Evolutionary conservation across 1,284 basidiomycete species (phyloP).

Genomic region (Trichosporon coremiiforme): DNA sequence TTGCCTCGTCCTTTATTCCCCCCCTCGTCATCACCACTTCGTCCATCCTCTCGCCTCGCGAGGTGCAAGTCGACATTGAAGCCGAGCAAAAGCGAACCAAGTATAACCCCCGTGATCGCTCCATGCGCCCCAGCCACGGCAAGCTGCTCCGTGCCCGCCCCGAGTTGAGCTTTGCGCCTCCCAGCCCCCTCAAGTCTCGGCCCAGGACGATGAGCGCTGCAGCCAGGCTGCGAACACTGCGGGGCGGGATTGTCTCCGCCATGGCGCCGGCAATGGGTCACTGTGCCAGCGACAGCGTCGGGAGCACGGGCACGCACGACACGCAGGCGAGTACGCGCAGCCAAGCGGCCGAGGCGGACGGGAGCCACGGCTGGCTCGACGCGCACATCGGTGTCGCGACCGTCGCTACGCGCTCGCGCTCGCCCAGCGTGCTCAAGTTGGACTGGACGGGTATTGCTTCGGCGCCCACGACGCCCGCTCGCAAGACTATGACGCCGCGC

Average conservation of each 20-base stretch:
- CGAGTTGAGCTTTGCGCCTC: background rate
- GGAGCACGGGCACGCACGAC: background rate
- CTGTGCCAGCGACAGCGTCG: background rate
- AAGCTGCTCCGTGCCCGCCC: background rate
- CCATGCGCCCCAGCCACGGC: background rate
- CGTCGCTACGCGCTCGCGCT: background rate
- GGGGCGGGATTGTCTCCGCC: slow-evolving; percentile 7
- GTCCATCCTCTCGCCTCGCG: background rate
- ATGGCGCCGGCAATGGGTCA: background rate
- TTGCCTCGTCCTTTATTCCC: background rate
- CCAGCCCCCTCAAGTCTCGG: background rate
- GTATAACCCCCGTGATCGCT: background rate
- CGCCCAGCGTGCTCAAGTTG: background rate
- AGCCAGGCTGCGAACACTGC: background rate
- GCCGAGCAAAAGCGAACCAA: background rate
- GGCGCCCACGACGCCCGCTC: background rate
- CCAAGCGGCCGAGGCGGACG: background rate
- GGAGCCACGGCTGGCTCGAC: slow-evolving; percentile 12
- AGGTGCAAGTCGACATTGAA: background rate
- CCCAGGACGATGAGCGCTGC: background rate
- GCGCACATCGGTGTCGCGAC: slow-evolving; percentile 3
- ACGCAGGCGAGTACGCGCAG: background rate
- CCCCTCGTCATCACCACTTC: background rate
- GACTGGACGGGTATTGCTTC: background rate
- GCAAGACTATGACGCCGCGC: background rate